Evolutionary conservation across 192 early-diverging fungal species (phyloP), one percentile per base, ranked within the genome.

Genomic region (Linnemannia exigua): DNA sequence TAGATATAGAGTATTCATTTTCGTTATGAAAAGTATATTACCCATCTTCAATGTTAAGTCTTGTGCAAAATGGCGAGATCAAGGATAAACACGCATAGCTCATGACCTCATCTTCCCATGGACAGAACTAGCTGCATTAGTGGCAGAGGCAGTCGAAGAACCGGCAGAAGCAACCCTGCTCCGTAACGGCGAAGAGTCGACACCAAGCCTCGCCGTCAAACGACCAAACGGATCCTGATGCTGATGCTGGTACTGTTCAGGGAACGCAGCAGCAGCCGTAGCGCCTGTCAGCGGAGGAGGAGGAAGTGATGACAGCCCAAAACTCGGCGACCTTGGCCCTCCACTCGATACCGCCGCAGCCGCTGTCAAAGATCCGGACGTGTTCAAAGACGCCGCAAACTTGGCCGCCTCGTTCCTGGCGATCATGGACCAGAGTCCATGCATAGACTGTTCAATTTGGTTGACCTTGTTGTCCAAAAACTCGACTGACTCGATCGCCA

Each of bases 391-490:
- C 12, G 25, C 58, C 12, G 28, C 58, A 61, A 61, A 61, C 58
- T 61, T 61, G 58, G 58, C 25, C 7, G 58, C 58, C 58, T 61
- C 58, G 25, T 61, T 61, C 28, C 58, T 61, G 58, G 58, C 58
- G 28, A 61, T 61, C 58, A 61, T 61, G 20, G 58, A 28, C 58
- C 58, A 61, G 25, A 61, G 58, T 8, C 58, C 58, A 61, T 61
- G 58, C 58, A 61, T 61, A 2, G 58, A 61, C 28, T 61, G 58
- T 28, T 61, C 58, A 0, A 61, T 61, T 25, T 61, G 58, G 14
- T 28, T n/a, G 25, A 61, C 9, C 25, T 61, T 61, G 11, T 61
- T 61, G 11, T 61, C 58, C 25, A 61, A 11, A 9, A 61, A 31
- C 58, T 61, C 58, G 1, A 61, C 58, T 25, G 58, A 25, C 25